Evolutionary conservation across 148 eudicot genomes (phyloP).

Genomic region (Rhododendron vialii): DNA sequence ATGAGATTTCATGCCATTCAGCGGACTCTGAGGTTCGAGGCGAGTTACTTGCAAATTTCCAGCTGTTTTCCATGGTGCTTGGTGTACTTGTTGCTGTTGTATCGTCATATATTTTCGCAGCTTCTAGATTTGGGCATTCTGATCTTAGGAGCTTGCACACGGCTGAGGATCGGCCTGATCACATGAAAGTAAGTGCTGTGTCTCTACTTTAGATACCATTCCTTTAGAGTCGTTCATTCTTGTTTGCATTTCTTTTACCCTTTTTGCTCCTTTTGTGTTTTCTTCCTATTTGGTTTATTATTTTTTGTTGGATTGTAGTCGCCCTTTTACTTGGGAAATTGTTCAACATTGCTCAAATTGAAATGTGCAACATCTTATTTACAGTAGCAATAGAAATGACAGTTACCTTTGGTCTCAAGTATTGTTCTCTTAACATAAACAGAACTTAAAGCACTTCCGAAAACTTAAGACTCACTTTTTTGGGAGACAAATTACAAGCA

Average conservation of each 20-base stretch:
- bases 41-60: conserved; percentile 77
- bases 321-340: not conserved
- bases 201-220: not conserved
- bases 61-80: conserved; percentile 56
- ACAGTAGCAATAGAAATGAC: not conserved
- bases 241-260: not conserved
- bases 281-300: not conserved
- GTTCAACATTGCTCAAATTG: not conserved
- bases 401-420: not conserved
- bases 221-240: not conserved
- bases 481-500: not conserved
- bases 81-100: conserved; percentile 38
- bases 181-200: not conserved
- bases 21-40: conserved; percentile 46
- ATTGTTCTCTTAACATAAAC: not conserved
- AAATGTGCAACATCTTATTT: not conserved
- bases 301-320: not conserved
- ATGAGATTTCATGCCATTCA: conserved; percentile 48
- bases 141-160: conserved; percentile 10
- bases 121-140: conserved; percentile 32
- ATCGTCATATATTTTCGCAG: conserved; percentile 39
- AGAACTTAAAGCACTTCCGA: not conserved
- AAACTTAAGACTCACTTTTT: not conserved
- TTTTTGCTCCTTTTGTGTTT: not conserved
- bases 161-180: conserved; percentile 9